These are phyloP conservation scores for Saraca asoca DNA, from an alignment of 331 rosid species.

Conservation along the genomic window DNA sequence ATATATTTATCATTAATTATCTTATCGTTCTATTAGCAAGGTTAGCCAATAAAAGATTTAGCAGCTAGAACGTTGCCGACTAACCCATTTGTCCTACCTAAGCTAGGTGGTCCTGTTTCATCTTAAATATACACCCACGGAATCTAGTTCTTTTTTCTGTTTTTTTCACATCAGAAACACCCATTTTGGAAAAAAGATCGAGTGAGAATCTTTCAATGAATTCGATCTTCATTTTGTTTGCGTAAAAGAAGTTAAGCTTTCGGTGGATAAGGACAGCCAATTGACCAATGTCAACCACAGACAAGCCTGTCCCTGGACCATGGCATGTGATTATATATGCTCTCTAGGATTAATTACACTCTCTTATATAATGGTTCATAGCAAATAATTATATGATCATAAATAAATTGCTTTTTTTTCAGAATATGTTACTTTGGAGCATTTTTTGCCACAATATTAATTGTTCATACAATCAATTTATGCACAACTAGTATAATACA, in stretches of 20 bases:
- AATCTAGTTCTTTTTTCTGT: neutral
- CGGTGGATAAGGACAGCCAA: slow-evolving; percentile 32
- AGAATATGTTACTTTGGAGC: too few species aligned
- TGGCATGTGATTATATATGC: slow-evolving; percentile 19
- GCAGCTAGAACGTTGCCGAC: neutral
- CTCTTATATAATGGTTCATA: too few species aligned
- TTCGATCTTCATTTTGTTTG: slow-evolving; percentile 19
- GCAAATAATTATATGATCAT: too few species aligned
- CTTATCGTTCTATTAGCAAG: neutral
- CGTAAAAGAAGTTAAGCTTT: slow-evolving; percentile 20
- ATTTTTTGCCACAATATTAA: too few species aligned
- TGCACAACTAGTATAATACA: too few species aligned
- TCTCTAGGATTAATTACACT: too few species aligned
- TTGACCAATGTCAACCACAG: neutral
- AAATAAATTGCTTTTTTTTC: too few species aligned
- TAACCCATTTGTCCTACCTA: neutral
- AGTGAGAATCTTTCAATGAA: neutral
- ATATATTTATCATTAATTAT: too few species aligned
- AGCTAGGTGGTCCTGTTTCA: neutral
- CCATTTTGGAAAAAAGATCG: slow-evolving; percentile 17
- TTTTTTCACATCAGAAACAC: slow-evolving; percentile 8
- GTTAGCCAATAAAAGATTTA: neutral
- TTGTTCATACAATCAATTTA: too few species aligned
- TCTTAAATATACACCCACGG: too few species aligned
- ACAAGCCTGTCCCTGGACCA: slow-evolving; percentile 26